Conservation (phyloP, 805 yeast species). For the Grigorovia jiainica region DNA sequence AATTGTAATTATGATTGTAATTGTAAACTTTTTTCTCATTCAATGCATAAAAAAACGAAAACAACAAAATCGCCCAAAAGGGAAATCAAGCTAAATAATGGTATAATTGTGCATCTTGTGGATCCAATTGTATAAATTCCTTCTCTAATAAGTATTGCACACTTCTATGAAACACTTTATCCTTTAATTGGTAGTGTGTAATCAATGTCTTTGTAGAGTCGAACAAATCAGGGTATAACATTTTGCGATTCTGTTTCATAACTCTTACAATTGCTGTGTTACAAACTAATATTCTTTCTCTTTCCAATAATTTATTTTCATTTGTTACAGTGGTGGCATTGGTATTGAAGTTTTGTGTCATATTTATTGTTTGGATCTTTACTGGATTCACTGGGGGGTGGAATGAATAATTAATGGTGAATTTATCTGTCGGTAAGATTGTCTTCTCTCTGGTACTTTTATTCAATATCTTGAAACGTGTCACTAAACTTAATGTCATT, state of each 20-base stretch:
- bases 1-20: no score
- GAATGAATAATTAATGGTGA: slow-evolving; percentile 59
- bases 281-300: slow-evolving; percentile 55
- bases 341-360: neutral
- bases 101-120: slow-evolving; percentile 35
- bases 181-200: slow-evolving; percentile 60
- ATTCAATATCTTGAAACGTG: slow-evolving; percentile 62
- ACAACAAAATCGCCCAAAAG: no score
- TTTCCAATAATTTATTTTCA: slow-evolving; percentile 48
- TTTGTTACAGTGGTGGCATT: slow-evolving; percentile 7
- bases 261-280: slow-evolving; percentile 84
- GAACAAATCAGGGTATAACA: no score
- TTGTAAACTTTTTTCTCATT: no score
- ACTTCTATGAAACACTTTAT: slow-evolving; percentile 57
- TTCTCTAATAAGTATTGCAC: slow-evolving; percentile 68
- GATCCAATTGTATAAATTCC: slow-evolving; percentile 71
- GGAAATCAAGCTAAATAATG: slow-evolving; percentile 4
- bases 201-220: slow-evolving; percentile 59
- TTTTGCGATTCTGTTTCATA: slow-evolving; percentile 65
- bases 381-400: slow-evolving; percentile 59
- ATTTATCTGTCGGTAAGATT: slow-evolving; percentile 52
- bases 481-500: slow-evolving; percentile 77
- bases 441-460: slow-evolving; percentile 72
- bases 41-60: no score
- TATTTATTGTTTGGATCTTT: slow-evolving; percentile 38